phyloP scores from a whole-genome alignment of 2,329 filamentous ascomycete species.

The Mycogone perniciosa region DNA sequence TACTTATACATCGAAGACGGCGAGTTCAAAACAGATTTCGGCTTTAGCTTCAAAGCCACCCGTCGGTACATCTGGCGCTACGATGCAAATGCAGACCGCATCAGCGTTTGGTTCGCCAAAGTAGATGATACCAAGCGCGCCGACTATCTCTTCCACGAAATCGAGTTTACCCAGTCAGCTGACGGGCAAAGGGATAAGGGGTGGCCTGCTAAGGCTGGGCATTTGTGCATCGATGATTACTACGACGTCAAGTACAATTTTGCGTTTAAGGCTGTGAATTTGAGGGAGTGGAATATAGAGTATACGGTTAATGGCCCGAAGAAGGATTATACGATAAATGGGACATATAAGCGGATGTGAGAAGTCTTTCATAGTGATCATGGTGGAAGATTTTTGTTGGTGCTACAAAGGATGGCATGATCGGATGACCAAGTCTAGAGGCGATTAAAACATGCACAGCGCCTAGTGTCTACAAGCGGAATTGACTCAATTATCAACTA shows the following conservation, averaged over 20 bases:
- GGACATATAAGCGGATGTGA: slow-evolving; percentile 39
- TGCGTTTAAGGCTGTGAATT: slow-evolving; percentile 48
- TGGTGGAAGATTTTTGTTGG: too few species aligned
- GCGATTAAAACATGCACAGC: too few species aligned
- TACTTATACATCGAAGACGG: slow-evolving; percentile 66
- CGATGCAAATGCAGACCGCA: slow-evolving; percentile 48
- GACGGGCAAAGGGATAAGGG: slow-evolving; percentile 29
- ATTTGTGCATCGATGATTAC: slow-evolving; percentile 65
- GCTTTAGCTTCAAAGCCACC: slow-evolving; percentile 52
- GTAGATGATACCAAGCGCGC: slow-evolving; percentile 54
- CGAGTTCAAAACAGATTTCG: slow-evolving; percentile 52
- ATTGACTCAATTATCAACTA: too few species aligned
- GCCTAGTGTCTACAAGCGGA: too few species aligned
- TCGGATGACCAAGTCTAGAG: too few species aligned
- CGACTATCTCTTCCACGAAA: slow-evolving; percentile 69
- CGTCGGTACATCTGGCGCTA: slow-evolving; percentile 70
- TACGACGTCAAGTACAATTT: slow-evolving; percentile 68
- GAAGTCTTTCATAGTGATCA: too few species aligned
- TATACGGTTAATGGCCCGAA: slow-evolving; percentile 65
- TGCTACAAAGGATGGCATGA: too few species aligned
- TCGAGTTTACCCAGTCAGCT: slow-evolving; percentile 51
- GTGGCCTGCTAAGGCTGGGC: slow-evolving; percentile 60
- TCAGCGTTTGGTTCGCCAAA: slow-evolving; percentile 70
- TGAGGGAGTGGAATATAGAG: slow-evolving; percentile 52
- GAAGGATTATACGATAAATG: slow-evolving; percentile 63